Conservation (phyloP, 305 asterid species). For the Plantago rigida region DNA sequence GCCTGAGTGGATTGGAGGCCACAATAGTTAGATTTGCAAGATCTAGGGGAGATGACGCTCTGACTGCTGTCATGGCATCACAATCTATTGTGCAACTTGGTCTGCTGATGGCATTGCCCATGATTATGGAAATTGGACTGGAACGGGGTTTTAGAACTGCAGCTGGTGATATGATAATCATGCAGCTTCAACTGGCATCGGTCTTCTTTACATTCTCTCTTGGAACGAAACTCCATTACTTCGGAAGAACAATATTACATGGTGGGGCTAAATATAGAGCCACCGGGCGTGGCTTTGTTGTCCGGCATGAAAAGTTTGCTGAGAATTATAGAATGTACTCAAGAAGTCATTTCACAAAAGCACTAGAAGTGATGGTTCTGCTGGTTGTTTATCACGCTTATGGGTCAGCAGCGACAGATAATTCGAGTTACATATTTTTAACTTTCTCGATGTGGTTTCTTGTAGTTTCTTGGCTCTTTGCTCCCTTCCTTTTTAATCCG, state of each 20-base stretch:
- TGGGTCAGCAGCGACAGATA: constrained; percentile 40
- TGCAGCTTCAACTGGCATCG: constrained; percentile 90
- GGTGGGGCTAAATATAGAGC: constrained; percentile 98
- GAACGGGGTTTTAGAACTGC: constrained; percentile 94
- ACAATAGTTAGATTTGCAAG: constrained; percentile 60
- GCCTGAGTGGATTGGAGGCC: constrained; percentile 78
- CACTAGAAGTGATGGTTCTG: constrained; percentile 64
- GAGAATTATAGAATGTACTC: constrained; percentile 97
- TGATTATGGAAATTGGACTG: constrained; percentile 92
- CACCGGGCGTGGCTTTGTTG: constrained; percentile 98
- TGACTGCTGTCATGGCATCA: constrained; percentile 78
- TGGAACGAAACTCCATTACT: constrained; percentile 92
- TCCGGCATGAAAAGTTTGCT: constrained; percentile 80
- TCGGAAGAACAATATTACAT: constrained; percentile 82
- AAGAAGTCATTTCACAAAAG: constrained; percentile 87
- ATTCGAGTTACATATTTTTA: constrained; percentile 32
- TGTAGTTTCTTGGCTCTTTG: constrained; percentile 77
- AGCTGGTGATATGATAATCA: constrained; percentile 61
- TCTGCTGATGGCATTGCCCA: constrained; percentile 75
- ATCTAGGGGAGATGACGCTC: constrained; percentile 62
- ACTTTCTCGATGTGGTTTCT: constrained; percentile 83
- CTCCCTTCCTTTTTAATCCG: constrained; percentile 88
- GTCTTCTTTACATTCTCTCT: constrained; percentile 95
- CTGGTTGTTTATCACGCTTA: constrained; percentile 56
- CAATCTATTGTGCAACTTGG: constrained; percentile 89